Base-by-base conservation (phyloP, 768 basidiomycete genomes). In the Brasilioporus rufonigricans region DNA sequence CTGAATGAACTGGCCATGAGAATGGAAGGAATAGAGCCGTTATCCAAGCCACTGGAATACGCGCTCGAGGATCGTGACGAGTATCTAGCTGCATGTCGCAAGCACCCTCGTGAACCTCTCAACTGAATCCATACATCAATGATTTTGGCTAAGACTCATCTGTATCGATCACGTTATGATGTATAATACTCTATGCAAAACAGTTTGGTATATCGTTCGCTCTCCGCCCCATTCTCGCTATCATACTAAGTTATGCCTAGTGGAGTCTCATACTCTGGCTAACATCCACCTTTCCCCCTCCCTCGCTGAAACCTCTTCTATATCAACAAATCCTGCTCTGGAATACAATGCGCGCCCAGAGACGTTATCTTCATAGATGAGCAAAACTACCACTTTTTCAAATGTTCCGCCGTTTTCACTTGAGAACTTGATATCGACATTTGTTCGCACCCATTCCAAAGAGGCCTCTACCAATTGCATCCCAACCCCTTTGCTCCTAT, bases 221-320 rank as follows among this genome's bases (percentile, higher is more conserved):
- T 29, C n/a, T n/a, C n/a, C n/a, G n/a, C n/a, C n/a, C n/a, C n/a
- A n/a, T n/a, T n/a, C n/a, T 16, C 35, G 16, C 35, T 18, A 16
- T 36, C 35, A 36, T 16, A 18, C 3, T 13, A 33, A 18, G 35
- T 36, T 18, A 16, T 14, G 33, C 33, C 5, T 7, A 36, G 14
- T 14, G 16, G 14, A 38, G 10, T 33, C 35, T 80, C 65, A 69
- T 71, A 56, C 76, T 75, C 48, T 67, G 16, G 40, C 13, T 18
- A 29, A 44, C 68, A 67, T 69, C 56, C 56, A 67, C n/a, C n/a
- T 48, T 24, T 58, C 12, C n/a, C 58, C 66, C 32, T 63, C 50
- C 2, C 24, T 8, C 4, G 38, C 29, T 1, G 46, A 10, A 23
- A 63, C 49, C 3, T 32, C 61, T 24, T 53, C 51, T 19, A 62